Percentiles rank a stretch among this genome's conserved stretches.
phyloP scores from a whole-genome alignment of 176 grass and related monocot species.

The Thinopyrum elongatum region DNA sequence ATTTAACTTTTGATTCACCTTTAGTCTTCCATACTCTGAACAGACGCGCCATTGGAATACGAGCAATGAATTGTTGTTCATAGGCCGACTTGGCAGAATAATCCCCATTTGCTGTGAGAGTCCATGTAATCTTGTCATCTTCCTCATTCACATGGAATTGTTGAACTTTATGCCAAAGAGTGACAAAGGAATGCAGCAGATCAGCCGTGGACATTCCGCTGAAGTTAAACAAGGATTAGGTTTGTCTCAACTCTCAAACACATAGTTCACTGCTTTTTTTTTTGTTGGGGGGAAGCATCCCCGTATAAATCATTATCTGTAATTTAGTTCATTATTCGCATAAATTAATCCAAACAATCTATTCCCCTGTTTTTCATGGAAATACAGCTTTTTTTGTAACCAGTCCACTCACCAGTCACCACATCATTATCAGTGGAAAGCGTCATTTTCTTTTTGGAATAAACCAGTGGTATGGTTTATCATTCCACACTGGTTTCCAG shows the following conservation, averaged over 20 bases:
- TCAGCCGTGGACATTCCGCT: no score
- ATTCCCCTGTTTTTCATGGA: background rate
- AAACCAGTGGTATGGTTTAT: constrained; percentile 26
- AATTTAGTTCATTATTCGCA: background rate
- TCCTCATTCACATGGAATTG: no score
- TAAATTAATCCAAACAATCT: background rate
- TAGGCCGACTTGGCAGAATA: no score
- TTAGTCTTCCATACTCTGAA: no score
- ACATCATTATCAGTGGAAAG: constrained; percentile 56
- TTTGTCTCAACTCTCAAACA: background rate
- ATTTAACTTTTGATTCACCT: no score
- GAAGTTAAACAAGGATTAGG: background rate
- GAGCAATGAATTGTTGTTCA: no score
- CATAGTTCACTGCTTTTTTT: background rate
- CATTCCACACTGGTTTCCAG: background rate
- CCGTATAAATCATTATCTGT: background rate
- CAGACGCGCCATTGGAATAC: no score
- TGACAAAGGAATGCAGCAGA: no score
- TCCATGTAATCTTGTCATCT: no score
- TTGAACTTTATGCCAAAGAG: no score
- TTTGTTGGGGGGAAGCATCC: no score
- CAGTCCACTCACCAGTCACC: background rate
- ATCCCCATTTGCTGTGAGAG: no score
- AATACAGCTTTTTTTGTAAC: background rate
- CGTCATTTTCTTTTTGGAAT: background rate